Percentiles rank a stretch among this genome's conserved stretches.
phyloP scores from a whole-genome alignment of 495 filamentous ascomycete species.

The Glarea lozoyensis region DNA sequence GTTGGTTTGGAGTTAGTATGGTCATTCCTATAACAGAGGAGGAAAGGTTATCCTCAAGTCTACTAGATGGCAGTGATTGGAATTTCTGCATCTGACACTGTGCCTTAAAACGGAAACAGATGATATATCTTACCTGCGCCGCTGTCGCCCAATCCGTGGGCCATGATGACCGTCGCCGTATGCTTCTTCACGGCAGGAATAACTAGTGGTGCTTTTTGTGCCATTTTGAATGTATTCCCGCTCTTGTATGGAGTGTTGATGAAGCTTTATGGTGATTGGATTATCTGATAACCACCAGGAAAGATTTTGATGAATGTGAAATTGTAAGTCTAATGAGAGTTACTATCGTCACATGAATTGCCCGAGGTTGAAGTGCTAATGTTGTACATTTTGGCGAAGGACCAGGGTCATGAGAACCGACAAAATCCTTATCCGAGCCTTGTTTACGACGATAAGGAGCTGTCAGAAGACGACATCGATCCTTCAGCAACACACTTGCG shows the following conservation, averaged over 20 bases:
- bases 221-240: too few relatives aligned
- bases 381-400: too few relatives aligned
- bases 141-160: slow-evolving; percentile 83
- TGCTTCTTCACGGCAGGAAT: slow-evolving; percentile 85
- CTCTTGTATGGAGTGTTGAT: too few relatives aligned
- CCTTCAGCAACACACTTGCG: not conserved
- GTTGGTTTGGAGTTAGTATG: not conserved
- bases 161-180: slow-evolving; percentile 89
- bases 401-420: not conserved
- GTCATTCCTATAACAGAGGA: not conserved
- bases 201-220: slow-evolving; percentile 44
- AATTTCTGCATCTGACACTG: too few relatives aligned
- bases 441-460: slow-evolving; percentile 1
- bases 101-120: too few relatives aligned
- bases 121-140: slow-evolving; percentile 34
- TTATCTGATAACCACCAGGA: not conserved
- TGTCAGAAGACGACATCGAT: slow-evolving; percentile 1
- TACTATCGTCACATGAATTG: too few relatives aligned
- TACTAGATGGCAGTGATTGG: too few relatives aligned
- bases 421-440: slow-evolving; percentile 1
- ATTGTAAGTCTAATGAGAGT: too few relatives aligned
- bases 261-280: too few relatives aligned
- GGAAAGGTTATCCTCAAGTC: too few relatives aligned
- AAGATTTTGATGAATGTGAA: too few relatives aligned
- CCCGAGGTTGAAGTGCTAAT: too few relatives aligned